Base-by-base conservation (phyloP, 352 stramenopile genomes). In the Phytophthora megakarya region DNA sequence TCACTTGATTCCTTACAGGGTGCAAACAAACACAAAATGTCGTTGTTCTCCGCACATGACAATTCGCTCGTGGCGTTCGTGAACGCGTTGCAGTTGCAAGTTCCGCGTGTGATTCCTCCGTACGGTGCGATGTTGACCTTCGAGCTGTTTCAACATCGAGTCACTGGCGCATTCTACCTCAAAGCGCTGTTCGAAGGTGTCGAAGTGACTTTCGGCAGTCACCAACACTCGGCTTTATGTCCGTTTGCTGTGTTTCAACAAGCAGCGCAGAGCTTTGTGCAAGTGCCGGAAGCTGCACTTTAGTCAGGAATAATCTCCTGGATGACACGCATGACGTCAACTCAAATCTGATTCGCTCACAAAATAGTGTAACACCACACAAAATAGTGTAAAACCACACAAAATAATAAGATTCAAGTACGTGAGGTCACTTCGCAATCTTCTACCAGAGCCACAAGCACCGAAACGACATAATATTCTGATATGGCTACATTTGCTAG, bases 81-180 rank as follows among this genome's bases (percentile, higher is more conserved):
- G 22, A 80, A 76, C 30, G 86, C 86, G 53, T 66, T 94, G 49
- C 64, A 88, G 59, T 51, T 94, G 26, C 58, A 88, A 33, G 57
- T 82, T 43, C 69, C 76, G 22, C 67, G 64, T 15, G 69, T 81
- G 23, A 80, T 92, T 44, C 86, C 86, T 7, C 62, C 70, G 18
- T 93, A 93, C 61, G 86, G 86, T 16, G 80, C 76, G 18, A 91
- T 90, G 71, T 69, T 95, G 28, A 87, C 51, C 32, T 90, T 95
- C 42, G 86, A 95, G 67, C 50, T 93, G 43, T 87, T 80, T 33
- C 46, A 66, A 11, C 71, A 90, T 59, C 46, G 40, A 8, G n/a
- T 51, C n/a, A 84, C 70, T 1, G 52, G 67, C 44, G 57, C 78
- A 19, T 65, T 87, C 47, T 86, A 78, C 52, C 23, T 94, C 2